These are phyloP conservation scores for Dictyostelium capitatum DNA, from an alignment of 78 protist species.

Conservation along the genomic window DNA sequence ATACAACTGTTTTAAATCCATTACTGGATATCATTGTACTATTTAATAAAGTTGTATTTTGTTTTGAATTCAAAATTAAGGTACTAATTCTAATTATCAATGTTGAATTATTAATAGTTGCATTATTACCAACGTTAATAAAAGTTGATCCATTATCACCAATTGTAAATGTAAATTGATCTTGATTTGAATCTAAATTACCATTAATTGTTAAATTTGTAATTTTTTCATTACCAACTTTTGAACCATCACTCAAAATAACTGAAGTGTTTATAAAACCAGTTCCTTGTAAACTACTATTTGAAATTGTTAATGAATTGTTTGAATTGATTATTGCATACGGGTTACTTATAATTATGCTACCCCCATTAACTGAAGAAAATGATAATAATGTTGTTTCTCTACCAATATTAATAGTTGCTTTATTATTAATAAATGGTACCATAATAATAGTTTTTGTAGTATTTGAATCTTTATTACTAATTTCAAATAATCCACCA, in stretches of 20 bases:
- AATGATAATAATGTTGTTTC: neutral
- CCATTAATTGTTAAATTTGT: neutral
- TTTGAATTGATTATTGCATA: constrained; percentile 9
- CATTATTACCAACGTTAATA: neutral
- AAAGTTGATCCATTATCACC: neutral
- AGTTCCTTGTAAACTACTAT: neutral
- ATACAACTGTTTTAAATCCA: neutral
- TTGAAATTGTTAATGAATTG: neutral
- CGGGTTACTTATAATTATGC: neutral
- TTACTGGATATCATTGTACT: neutral
- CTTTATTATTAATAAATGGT: neutral
- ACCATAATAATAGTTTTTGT: neutral
- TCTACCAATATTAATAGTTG: constrained; percentile 4
- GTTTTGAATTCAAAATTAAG: neutral
- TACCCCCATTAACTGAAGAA: neutral
- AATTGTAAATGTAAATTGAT: neutral
- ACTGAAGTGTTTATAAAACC: neutral
- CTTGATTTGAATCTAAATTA: neutral
- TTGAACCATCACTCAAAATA: neutral
- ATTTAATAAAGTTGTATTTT: neutral
- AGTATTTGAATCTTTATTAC: neutral
- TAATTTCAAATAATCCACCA: neutral
- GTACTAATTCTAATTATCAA: neutral
- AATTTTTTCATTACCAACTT: neutral
- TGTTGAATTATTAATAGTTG: neutral